A percentile compares a stretch with the other conserved stretches of the same genome.
phyloP scores from a whole-genome alignment of 176 grass and related monocot genomes.

The Eragrostis curvula region DNA sequence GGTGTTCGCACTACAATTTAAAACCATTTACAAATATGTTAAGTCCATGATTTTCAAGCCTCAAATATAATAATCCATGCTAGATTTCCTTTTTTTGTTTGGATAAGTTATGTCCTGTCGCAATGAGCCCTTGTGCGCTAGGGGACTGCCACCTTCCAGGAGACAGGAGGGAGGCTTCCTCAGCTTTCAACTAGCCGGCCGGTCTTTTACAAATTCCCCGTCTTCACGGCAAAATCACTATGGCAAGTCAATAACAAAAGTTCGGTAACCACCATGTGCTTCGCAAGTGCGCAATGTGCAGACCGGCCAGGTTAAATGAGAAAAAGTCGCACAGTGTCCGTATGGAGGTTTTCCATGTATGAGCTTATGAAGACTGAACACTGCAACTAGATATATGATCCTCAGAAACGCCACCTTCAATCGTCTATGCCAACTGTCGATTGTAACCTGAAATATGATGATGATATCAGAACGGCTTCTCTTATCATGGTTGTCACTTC shows the following conservation, averaged over 20 bases:
- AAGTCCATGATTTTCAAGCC: neutral
- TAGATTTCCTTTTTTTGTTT: too few species aligned
- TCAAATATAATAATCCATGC: neutral
- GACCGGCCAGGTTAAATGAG: neutral
- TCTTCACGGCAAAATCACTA: constrained; percentile 10
- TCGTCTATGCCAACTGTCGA: too few species aligned
- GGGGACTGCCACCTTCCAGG: neutral
- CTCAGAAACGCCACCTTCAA: too few species aligned
- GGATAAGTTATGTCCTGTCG: neutral
- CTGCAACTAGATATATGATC: neutral
- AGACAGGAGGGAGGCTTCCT: constrained; percentile 34
- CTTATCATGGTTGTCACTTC: too few species aligned
- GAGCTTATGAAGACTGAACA: neutral
- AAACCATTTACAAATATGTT: neutral
- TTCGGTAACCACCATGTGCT: neutral
- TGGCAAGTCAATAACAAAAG: neutral
- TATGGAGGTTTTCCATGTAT: neutral
- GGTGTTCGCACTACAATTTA: neutral
- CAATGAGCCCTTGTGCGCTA: neutral
- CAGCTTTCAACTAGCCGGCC: neutral
- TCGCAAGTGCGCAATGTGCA: neutral
- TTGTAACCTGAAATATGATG: neutral
- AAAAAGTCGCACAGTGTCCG: neutral
- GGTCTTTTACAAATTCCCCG: constrained; percentile 19
- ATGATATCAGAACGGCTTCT: neutral